Evolutionary conservation across 805 yeast species (phyloP), one percentile per base, ranked within the genome.

Genomic region (Trichomonascus vanleenenianus): DNA sequence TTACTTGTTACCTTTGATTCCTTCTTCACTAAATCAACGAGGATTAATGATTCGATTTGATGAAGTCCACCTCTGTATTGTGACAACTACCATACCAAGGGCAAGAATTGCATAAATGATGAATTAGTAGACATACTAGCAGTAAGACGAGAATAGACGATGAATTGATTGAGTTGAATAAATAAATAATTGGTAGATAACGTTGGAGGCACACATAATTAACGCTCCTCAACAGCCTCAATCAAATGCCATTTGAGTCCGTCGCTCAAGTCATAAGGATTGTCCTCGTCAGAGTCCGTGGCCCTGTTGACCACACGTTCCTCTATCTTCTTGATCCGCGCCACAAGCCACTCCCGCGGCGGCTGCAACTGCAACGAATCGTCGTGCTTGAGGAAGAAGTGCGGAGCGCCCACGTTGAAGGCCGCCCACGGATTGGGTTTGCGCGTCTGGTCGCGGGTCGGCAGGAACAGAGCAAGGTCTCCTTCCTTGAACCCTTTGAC

Each of bases 331-430:
- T 68, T 55, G 12, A 89, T 78, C 43, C 83, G 68, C 0, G 85
- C 95, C 30, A 91, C 81, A 57, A 89, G 72, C 91, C 96, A 91
- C 53, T 89, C 96, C 44, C 81, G 76, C 10, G 62, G 62, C 9
- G 62, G 62, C 16, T 59, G 54, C 18, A 70, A 55, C 27, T 57
- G 53, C 18, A 48, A 56, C 12, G 68, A 59, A 11, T 65, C 65
- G 40, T 70, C 68, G n/a, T 62, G 68, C 43, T 78, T 76, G 51
- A 91, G 66, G 57, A 88, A 82, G 60, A 79, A 88, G 60, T 89
- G 88, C 0, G 94, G 93, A 0, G 86, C 82, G 1, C 91, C 95
- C 46, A 85, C 76, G 53, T 93, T 89, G 67, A 91, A 91, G 1
- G 95, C 95, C 0, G 96, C 96, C 97, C 97, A 91, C 0, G 91